Base-by-base conservation (phyloP, 2,329 filamentous ascomycete species). In the Cytospora schulzeri region DNA sequence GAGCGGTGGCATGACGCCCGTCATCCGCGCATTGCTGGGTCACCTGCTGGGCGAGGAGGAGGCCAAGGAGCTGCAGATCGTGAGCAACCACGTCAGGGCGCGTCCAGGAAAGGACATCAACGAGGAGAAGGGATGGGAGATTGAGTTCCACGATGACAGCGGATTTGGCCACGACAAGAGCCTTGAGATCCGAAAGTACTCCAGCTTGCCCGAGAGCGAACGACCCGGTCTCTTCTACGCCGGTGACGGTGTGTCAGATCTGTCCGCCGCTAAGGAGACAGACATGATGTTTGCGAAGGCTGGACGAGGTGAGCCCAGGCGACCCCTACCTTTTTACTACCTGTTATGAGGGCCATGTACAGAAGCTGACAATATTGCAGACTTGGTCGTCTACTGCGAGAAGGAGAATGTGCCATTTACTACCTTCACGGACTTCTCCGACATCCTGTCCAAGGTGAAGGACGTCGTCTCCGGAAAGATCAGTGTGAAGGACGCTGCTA, bases 101-200 rank as follows among this genome's bases (percentile, higher is more conserved):
- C 76, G 85, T 69, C 73, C 85, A 75, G 79, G 88, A 56, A 92
- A 92, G 83, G 83, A 79, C 71, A 90, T 96, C 74, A 89, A 95
- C 70, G 86, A 92, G 58, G 86, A 91, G 73, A 87, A 86, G 22
- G 94, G 93, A 33, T 99, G 95, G 95, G 82, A 89, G 73, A 94
- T 99, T 71, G 82, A 86, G 65, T 99, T 89, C 78, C 93, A 92
- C 73, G 93, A 99, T 75, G 92, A 94, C 67, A 91, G 90, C 73
- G 84, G 88, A 65, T 96, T 96, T 72, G 95, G 95, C n/a, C 95
- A 99, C 75, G 94, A 99, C 83, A 99, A 99, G 85, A 93, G 90
- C 29, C 82, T 94, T 61, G 92, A 95, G 75, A 92, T 99, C 72
- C 88, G 91, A 69, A 92, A 92, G 59, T 98, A 98, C 78, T 89